phyloP scores from a whole-genome alignment of 2,329 filamentous ascomycete species.

The Waltergamsia citrina region DNA sequence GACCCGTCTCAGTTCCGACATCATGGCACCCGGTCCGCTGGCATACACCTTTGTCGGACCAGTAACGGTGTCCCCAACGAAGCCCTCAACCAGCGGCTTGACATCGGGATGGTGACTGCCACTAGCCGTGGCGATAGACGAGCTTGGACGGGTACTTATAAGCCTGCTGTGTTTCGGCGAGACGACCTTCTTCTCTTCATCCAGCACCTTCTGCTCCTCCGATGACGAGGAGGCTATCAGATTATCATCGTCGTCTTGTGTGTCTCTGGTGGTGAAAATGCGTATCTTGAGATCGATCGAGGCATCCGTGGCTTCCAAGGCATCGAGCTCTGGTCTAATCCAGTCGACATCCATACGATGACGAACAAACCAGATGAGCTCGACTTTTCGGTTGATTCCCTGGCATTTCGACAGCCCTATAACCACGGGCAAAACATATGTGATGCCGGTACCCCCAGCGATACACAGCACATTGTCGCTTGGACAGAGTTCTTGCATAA shows the following conservation, averaged over 20 bases:
- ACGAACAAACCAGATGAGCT: slow-evolving; percentile 56
- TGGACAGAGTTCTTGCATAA: slow-evolving; percentile 24
- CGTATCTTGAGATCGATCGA: slow-evolving; percentile 38
- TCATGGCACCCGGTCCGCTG: slow-evolving; percentile 51
- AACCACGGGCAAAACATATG: slow-evolving; percentile 26
- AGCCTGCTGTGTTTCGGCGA: slow-evolving; percentile 2
- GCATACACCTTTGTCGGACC: slow-evolving; percentile 47
- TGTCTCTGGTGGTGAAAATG: slow-evolving; percentile 51
- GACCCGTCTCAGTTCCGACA: slow-evolving; percentile 41
- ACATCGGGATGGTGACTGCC: slow-evolving; percentile 34
- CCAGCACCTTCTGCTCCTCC: not conserved
- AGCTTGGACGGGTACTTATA: slow-evolving; percentile 12
- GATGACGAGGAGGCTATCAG: not conserved
- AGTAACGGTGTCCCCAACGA: slow-evolving; percentile 33
- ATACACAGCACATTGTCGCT: slow-evolving; percentile 9
- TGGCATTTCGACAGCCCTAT: slow-evolving; percentile 29
- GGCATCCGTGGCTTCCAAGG: slow-evolving; percentile 25
- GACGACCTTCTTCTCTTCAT: slow-evolving; percentile 2
- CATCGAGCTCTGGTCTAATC: slow-evolving; percentile 45
- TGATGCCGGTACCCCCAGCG: slow-evolving; percentile 28
- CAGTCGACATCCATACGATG: slow-evolving; percentile 46
- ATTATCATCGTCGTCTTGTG: slow-evolving; percentile 5
- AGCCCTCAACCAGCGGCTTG: slow-evolving; percentile 31
- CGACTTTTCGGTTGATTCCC: slow-evolving; percentile 34
- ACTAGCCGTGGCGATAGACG: slow-evolving; percentile 13